These are phyloP conservation scores for Penicillium odoratum DNA, from an alignment of 495 filamentous ascomycete genomes.

Conservation along the genomic window DNA sequence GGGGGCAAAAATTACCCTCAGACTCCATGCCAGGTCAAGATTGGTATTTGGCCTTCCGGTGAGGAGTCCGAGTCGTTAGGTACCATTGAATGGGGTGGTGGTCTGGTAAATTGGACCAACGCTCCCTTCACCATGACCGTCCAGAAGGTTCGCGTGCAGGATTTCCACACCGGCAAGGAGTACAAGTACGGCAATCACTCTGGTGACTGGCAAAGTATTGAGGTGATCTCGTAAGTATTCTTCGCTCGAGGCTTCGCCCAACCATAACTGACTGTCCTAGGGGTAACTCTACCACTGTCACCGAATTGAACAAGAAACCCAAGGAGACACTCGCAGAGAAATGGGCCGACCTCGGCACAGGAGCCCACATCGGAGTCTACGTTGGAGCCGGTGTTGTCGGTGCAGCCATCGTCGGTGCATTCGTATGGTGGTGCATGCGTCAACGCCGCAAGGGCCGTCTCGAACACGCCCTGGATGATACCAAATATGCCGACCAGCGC, in stretches of 20 bases:
- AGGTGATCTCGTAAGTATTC: constrained; percentile 52
- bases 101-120: constrained; percentile 62
- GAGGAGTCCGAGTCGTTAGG: constrained; percentile 57
- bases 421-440: constrained; percentile 61
- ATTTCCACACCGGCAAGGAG: constrained; percentile 39
- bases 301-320: constrained; percentile 30
- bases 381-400: constrained; percentile 49
- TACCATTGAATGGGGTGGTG: constrained; percentile 44
- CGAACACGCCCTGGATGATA: constrained; percentile 59
- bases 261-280: constrained; percentile 13
- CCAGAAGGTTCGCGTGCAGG: constrained; percentile 37
- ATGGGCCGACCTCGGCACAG: constrained; percentile 55
- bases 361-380: constrained; percentile 61
- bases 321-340: constrained; percentile 54
- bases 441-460: constrained; percentile 65
- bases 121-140: constrained; percentile 75
- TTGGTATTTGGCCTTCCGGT: constrained; percentile 82
- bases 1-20: constrained; percentile 78
- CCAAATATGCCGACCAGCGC: constrained; percentile 57
- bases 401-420: constrained; percentile 46
- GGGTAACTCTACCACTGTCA: constrained; percentile 59
- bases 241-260: neutral
- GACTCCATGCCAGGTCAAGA: constrained; percentile 78
- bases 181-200: constrained; percentile 40
- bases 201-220: constrained; percentile 39